Evolutionary conservation across 176 grass and related monocot species (phyloP), one percentile per base, ranked within the genome.

Genomic region (Poa pratensis): DNA sequence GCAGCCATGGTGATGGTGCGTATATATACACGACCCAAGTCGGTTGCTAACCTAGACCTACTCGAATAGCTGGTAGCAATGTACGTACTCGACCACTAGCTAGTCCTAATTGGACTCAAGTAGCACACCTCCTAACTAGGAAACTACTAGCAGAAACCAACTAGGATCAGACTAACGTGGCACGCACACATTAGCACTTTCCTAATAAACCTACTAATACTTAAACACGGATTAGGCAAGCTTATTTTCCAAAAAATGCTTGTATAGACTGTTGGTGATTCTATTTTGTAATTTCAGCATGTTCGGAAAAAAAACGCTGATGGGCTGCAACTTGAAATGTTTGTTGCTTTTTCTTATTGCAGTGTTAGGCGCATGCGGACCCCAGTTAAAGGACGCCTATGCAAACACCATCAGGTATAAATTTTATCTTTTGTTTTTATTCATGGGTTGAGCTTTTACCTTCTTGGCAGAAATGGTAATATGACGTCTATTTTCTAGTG

Each of bases 371-470:
- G 97, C 37, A 96, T 99, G 71, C 86, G 85, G 64, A 94, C 80
- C 77, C 94, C 97, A 62, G 87, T 96, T 64, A 99, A 92, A 90
- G 97, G 97, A 5, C 61, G 76, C 37, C 90, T 94, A 72, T 99
- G 97, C 88, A 99, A 94, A 82, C 97, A 99, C 82, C 92, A 92
- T 85, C 94, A 96, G 92, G 97, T 99, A 69, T 67, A 80, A 10
- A 26, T 77, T 73, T 85, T 35, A 86, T 85, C 37, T 58, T 75
- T 74, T 87, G 14, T 68, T 78, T 76, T 35, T 82, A 62, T 83
- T 80, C 51, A n/a, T 84, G 71, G 39, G 11, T 28, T 72, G 35
- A 73, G 18, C 2, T 16, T 54, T 50, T 58, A 30, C 27, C 54
- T 45, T 45, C 43, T 52, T 26, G 17, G 82, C n/a, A 49, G 54